Percentiles rank a stretch among this genome's conserved stretches.
Conservation (phyloP, 2,329 filamentous ascomycete genomes). For the Neoarthrinium moseri region DNA sequence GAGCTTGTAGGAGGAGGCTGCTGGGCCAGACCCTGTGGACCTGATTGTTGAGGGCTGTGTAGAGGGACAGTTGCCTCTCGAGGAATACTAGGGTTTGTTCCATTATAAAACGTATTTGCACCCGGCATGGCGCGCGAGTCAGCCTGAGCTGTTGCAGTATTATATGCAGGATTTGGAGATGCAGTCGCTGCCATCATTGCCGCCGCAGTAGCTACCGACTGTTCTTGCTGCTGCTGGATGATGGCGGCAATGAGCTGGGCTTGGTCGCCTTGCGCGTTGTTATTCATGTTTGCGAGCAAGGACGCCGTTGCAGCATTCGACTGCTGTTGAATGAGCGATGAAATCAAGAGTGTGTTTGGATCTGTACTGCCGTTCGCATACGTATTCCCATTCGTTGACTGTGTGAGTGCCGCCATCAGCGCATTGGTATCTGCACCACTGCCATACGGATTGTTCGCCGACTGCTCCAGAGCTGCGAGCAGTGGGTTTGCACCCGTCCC, state of each 20-base stretch:
- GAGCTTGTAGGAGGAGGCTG: no score
- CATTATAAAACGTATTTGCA: no score
- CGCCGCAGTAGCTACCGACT: not conserved
- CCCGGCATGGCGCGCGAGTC: no score
- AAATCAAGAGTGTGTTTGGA: not conserved
- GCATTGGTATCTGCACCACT: not conserved
- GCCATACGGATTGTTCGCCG: not conserved
- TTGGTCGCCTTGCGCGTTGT: not conserved
- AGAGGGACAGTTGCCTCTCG: no score
- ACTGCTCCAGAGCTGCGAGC: not conserved
- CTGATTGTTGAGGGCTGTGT: no score
- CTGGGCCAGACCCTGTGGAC: no score
- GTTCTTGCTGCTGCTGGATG: not conserved
- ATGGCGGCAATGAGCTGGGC: not conserved
- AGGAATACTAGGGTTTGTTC: no score
- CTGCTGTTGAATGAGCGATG: constrained; percentile 1
- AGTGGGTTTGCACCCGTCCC: not conserved
- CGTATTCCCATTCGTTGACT: no score
- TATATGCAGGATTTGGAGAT: not conserved
- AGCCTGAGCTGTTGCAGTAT: no score
- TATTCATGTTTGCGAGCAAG: not conserved
- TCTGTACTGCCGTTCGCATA: not conserved
- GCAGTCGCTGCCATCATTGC: not conserved
- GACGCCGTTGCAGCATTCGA: not conserved
- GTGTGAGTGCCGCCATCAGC: not conserved